A percentile compares a stretch with the other conserved stretches of the same genome.
phyloP scores from a whole-genome alignment of 1,139 yeast genomes.

The Candida anutae region DNA sequence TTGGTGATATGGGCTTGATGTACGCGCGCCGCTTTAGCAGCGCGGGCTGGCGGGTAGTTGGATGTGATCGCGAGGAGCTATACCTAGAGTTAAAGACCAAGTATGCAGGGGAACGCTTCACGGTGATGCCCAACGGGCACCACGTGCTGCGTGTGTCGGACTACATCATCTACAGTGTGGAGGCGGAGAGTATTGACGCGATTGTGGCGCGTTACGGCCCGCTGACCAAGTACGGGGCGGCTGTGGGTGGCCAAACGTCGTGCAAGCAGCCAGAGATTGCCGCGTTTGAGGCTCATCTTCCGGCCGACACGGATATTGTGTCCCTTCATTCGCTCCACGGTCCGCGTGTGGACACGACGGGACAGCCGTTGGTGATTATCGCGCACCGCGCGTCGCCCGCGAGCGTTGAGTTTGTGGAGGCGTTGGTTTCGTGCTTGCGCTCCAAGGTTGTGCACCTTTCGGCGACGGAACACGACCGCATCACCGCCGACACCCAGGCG shows the following conservation, averaged over 20 bases:
- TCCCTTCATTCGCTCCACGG: slow-evolving; percentile 93
- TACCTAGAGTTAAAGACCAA: slow-evolving; percentile 41
- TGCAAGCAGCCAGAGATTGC: slow-evolving; percentile 86
- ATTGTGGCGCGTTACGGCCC: slow-evolving; percentile 78
- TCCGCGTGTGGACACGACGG: slow-evolving; percentile 79
- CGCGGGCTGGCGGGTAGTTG: slow-evolving; percentile 89
- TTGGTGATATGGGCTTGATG: slow-evolving; percentile 93
- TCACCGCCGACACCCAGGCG: slow-evolving; percentile 97
- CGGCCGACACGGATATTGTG: slow-evolving; percentile 72
- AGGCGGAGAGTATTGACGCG: slow-evolving; percentile 69
- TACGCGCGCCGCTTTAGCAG: slow-evolving; percentile 71
- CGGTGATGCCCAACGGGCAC: slow-evolving; percentile 68
- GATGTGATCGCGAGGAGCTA: slow-evolving; percentile 76
- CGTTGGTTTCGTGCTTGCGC: slow-evolving; percentile 61
- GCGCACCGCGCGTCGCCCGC: slow-evolving; percentile 60
- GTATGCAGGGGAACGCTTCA: slow-evolving; percentile 38
- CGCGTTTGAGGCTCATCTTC: slow-evolving; percentile 73
- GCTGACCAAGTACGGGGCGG: slow-evolving; percentile 75
- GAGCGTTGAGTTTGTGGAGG: slow-evolving; percentile 52
- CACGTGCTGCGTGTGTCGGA: slow-evolving; percentile 74
- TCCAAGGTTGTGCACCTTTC: slow-evolving; percentile 74
- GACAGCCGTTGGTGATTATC: slow-evolving; percentile 87
- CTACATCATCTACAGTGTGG: slow-evolving; percentile 81
- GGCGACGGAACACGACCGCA: slow-evolving; percentile 82
- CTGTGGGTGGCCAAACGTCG: slow-evolving; percentile 97